Base-by-base conservation (phyloP, 1,139 yeast genomes). In the Nakaseomyces kungkrabaensis region DNA sequence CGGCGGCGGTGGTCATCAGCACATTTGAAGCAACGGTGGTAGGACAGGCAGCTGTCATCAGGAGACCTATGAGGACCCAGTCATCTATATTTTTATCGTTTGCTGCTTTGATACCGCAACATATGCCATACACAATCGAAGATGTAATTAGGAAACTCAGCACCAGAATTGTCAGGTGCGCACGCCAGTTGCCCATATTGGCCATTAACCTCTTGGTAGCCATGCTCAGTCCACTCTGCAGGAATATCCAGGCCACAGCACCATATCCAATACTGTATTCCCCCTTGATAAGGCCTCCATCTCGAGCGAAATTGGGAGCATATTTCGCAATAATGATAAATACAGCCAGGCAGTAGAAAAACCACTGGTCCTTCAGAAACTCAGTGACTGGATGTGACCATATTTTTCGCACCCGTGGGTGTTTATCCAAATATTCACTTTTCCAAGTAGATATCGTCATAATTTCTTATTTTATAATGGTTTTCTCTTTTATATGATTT, bases 21-120 rank as follows among this genome's bases (percentile, higher is more conserved):
- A 88, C 96, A 64, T 88, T 88, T 4, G 90, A 88, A 0, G 92
- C 81, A 22, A 88, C 95, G 0, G 96, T 88, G 11, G 96, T 89
- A 38, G 96, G 96, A 65, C 95, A 86, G 4, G 92, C 78, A 45
- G 86, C 86, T 2, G 95, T 85, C 45, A 87, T 84, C 37, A 89
- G 77, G 56, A 88, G 68, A 0, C 97, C 96, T 51, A 78, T 85
- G 43, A 88, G 70, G 56, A 87, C 73, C 85, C 92, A 86, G 32
- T 77, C 74, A 57, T 82, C 83, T 37, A 88, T 85, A 4, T 70
- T 69, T 4, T 62, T 56, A 61, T 85, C 74, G 56, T 81, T 63
- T 0, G 92, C 78, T 1, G 73, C 72, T 56, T 75, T 73, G 41
- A 88, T 81, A 0, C 85, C 95, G 50, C 77, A 70, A 43, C 81